phyloP scores from a whole-genome alignment of 2,329 filamentous ascomycete species.

The Fusarium sp. region DNA sequence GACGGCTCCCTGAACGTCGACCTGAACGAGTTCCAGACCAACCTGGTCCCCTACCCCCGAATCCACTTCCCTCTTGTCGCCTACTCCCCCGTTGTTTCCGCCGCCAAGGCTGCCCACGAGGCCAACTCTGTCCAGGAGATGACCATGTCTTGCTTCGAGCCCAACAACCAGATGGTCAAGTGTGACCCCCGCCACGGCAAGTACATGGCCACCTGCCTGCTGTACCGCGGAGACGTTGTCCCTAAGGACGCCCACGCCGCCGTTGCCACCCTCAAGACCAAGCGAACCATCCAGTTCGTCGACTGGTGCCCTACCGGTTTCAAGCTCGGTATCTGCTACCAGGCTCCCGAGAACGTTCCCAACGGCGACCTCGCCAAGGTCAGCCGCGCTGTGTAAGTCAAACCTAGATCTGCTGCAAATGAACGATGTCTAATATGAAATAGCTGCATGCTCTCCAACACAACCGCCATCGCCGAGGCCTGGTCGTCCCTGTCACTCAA shows the following conservation, averaged over 20 bases:
- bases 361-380: conserved; percentile 98
- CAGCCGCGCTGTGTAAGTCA: conserved; percentile 92
- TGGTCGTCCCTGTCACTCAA: conserved; percentile 97
- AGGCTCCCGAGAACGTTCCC: conserved; percentile 93
- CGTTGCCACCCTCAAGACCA: conserved; percentile 97
- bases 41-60: conserved; percentile 97
- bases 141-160: conserved; percentile 99
- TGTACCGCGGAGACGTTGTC: conserved; percentile 98
- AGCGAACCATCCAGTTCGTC: conserved; percentile 98
- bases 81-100: conserved; percentile 93
- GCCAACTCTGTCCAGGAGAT: conserved; percentile 98
- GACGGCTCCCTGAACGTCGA: conserved; percentile 99
- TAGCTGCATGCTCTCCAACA: conserved; percentile 98
- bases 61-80: conserved; percentile 99
- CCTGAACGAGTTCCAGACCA: conserved; percentile 99
- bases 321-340: conserved; percentile 99
- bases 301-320: conserved; percentile 99
- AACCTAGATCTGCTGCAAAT: not conserved
- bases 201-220: conserved; percentile 98
- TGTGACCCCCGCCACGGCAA: conserved; percentile 98
- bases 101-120: conserved; percentile 96
- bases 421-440: conserved; percentile 1
- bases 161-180: conserved; percentile 99
- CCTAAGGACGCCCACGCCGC: conserved; percentile 94
- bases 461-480: conserved; percentile 96